phyloP scores from a whole-genome alignment of 169 alveolate species.

The Cryptosporidium xiaoi region DNA sequence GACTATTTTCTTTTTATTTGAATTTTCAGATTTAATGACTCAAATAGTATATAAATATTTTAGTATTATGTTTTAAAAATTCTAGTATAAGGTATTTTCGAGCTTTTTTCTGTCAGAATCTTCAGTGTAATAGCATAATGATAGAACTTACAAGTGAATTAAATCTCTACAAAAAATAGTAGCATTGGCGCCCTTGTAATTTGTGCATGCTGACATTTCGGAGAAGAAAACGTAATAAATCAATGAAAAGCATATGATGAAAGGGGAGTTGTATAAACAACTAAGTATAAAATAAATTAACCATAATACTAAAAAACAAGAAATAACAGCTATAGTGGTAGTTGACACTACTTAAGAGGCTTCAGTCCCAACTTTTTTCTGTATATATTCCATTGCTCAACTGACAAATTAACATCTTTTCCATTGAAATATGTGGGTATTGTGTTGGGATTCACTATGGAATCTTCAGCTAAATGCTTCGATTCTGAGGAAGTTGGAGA shows the following conservation, averaged over 20 bases:
- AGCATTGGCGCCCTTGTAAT: not conserved
- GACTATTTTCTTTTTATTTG: no score
- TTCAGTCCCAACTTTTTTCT: constrained; percentile 84
- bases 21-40: no score
- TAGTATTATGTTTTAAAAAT: no score
- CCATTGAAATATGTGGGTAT: not conserved
- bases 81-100: no score
- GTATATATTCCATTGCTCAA: constrained; percentile 82
- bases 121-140: no score
- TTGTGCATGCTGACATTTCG: not conserved
- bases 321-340: not conserved
- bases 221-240: not conserved
- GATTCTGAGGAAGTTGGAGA: not conserved
- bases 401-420: constrained; percentile 78
- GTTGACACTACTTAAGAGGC: constrained; percentile 79
- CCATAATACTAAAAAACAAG: no score
- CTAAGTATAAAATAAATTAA: no score
- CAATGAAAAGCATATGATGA: not conserved
- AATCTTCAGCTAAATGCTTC: not conserved
- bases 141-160: no score
- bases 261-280: not conserved
- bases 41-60: no score
- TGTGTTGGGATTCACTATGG: no score
- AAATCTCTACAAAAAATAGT: no score
- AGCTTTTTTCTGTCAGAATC: no score